A percentile compares a stretch with the other conserved stretches of the same genome.
phyloP scores from a whole-genome alignment of 2,329 filamentous ascomycete genomes.

The Penicillium sp. region DNA sequence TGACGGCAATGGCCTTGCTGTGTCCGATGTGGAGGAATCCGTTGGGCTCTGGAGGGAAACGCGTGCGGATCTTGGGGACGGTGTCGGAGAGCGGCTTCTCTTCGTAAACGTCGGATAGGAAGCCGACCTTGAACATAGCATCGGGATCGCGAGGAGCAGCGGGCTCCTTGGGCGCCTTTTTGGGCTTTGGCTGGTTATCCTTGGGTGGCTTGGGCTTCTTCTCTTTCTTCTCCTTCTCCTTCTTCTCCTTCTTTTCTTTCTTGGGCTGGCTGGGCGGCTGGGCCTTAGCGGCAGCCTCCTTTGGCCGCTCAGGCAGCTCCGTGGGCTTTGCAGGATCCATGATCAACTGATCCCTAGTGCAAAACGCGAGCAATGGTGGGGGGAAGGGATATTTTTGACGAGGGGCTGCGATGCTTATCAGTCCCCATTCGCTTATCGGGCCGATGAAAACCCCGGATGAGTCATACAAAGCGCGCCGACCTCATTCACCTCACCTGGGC shows the following conservation, averaged over 20 bases:
- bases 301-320: conserved; percentile 26
- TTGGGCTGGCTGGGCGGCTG: conserved; percentile 21
- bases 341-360: conserved; percentile 10
- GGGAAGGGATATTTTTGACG: conserved; percentile 21
- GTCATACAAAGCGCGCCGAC: no score
- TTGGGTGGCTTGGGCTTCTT: conserved; percentile 45
- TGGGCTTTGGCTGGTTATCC: conserved; percentile 47
- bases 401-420: conserved; percentile 28
- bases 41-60: conserved; percentile 85
- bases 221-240: conserved; percentile 34
- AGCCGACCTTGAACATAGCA: conserved; percentile 76
- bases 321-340: conserved; percentile 28
- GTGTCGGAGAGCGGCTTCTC: conserved; percentile 53
- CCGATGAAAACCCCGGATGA: conserved; percentile 29
- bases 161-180: conserved; percentile 30
- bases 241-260: conserved; percentile 30
- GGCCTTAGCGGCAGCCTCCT: conserved; percentile 9
- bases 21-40: conserved; percentile 93
- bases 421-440: conserved; percentile 27
- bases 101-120: conserved; percentile 69
- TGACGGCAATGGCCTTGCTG: conserved; percentile 91
- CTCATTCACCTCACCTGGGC: no score
- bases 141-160: conserved; percentile 47
- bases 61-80: conserved; percentile 53
- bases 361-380: conserved; percentile 18